Base-by-base conservation (phyloP, 2,329 filamentous ascomycete genomes). In the Lachnellula suecica region DNA sequence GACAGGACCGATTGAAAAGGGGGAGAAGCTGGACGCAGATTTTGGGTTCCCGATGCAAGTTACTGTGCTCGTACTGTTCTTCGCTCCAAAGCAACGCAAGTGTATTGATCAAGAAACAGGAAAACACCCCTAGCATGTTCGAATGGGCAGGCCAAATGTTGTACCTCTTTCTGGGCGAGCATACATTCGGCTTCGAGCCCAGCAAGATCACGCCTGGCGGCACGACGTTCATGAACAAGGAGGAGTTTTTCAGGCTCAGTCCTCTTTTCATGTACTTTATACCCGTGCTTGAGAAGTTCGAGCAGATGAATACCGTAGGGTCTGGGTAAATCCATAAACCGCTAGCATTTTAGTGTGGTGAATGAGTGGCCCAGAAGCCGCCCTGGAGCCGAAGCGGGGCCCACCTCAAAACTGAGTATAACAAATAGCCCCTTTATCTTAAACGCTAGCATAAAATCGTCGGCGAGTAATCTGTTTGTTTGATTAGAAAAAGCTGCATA, bases 221-320 rank as follows among this genome's bases (percentile, higher is more conserved):
- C 25, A 65, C 62, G 35, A 60, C 56, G 2, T 62, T 65, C 48
- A 41, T 51, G 10, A 63, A 63, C 43, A 38, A 35, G 4, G 60
- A 66, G 43, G 49, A 51, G 11, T 61, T 57, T 20, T 27, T 48
- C 9, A 51, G 62, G 4, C 34, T 58, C 2, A 52, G 47, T 41
- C 29, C 35, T 11, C 13, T 59, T 9, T 23, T 56, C 4, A 42
- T 58, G 40, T 49, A 44, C 22, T 15, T 55, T 4, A 11, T 58
- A 13, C 40, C 52, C 8, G 42, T 44, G 44, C 44, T 55, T 19
- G 23, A 55, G n/a, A n/a, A n/a, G n/a, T n/a, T n/a, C n/a, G n/a
- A n/a, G n/a, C n/a, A n/a, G n/a, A n/a, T n/a, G n/a, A n/a, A n/a
- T n/a, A n/a, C n/a, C n/a, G n/a, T n/a, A n/a, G n/a, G n/a, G n/a